Percentiles rank a stretch among this genome's conserved stretches.
phyloP scores from a whole-genome alignment of 805 yeast genomes.

The Middelhovenomyces tepae region DNA sequence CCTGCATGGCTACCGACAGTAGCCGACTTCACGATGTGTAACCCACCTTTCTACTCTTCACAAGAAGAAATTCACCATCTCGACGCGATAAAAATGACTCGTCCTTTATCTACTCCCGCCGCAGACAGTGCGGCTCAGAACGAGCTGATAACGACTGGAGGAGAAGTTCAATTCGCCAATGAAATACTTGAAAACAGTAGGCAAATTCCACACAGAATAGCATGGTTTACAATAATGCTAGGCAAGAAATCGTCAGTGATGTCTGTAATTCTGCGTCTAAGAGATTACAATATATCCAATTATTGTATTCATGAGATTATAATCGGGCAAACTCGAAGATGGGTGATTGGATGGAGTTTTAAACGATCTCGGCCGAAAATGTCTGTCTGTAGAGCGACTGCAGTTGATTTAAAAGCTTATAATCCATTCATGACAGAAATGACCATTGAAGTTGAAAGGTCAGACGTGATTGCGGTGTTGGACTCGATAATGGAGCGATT shows the following conservation, averaged over 20 bases:
- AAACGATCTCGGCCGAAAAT: constrained; percentile 5
- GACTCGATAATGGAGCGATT: not conserved
- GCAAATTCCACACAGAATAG: constrained; percentile 8
- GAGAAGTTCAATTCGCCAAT: constrained; percentile 35
- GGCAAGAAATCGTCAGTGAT: constrained; percentile 21
- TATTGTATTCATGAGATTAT: constrained; percentile 27
- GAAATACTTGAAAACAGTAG: constrained; percentile 30
- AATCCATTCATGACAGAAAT: not conserved
- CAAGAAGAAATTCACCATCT: constrained; percentile 26
- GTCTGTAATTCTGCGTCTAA: constrained; percentile 9
- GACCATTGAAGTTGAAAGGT: not conserved
- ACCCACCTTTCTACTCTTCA: constrained; percentile 44
- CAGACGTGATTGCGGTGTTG: not conserved
- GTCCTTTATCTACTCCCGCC: constrained; percentile 20
- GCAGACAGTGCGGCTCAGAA: constrained; percentile 22
- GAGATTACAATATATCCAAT: constrained; percentile 11
- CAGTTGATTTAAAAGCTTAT: not conserved
- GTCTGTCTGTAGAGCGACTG: not conserved
- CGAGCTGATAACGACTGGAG: constrained; percentile 39
- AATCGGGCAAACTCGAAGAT: constrained; percentile 27
- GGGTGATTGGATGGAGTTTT: constrained; percentile 35
- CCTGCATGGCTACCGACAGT: not conserved
- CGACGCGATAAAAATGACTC: constrained; percentile 19
- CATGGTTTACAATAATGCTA: constrained; percentile 38
- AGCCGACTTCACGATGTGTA: constrained; percentile 35